Evolutionary conservation across 306 rosid species (phyloP).

Genomic region (Lablab purpureus): DNA sequence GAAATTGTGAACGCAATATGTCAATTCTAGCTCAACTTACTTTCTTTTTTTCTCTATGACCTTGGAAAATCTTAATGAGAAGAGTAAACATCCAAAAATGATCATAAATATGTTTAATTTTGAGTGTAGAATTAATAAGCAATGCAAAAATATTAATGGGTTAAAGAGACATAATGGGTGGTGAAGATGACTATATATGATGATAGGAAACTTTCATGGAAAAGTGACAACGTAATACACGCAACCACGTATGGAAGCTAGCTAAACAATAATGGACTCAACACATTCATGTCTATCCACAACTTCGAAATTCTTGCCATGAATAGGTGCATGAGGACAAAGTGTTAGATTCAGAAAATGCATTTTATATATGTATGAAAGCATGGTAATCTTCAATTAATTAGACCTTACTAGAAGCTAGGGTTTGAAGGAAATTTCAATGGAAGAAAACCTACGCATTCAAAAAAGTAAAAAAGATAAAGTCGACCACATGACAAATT

Average conservation of each 20-base stretch:
- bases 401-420: constrained; percentile 47
- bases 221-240: constrained; percentile 43
- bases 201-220: constrained; percentile 14
- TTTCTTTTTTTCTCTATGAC: background rate
- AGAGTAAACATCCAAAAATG: background rate
- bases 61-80: background rate
- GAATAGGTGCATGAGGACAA: constrained; percentile 43
- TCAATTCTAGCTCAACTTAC: background rate
- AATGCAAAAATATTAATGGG: background rate
- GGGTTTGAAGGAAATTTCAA: constrained; percentile 34
- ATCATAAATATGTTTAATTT: background rate
- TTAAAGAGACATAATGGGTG: background rate
- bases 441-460: constrained; percentile 40
- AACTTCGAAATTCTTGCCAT: constrained; percentile 17
- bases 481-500: constrained; percentile 46
- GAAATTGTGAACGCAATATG: background rate
- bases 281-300: constrained; percentile 47
- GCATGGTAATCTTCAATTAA: constrained; percentile 30
- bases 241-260: constrained; percentile 43
- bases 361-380: constrained; percentile 33
- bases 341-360: constrained; percentile 36
- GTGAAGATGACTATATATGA: constrained; percentile 4
- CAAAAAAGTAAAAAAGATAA: constrained; percentile 28
- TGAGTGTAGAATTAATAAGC: background rate
- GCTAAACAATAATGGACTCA: constrained; percentile 45